Conservation (phyloP, 2,329 filamentous ascomycete genomes). For the Aspergillus sergii region DNA sequence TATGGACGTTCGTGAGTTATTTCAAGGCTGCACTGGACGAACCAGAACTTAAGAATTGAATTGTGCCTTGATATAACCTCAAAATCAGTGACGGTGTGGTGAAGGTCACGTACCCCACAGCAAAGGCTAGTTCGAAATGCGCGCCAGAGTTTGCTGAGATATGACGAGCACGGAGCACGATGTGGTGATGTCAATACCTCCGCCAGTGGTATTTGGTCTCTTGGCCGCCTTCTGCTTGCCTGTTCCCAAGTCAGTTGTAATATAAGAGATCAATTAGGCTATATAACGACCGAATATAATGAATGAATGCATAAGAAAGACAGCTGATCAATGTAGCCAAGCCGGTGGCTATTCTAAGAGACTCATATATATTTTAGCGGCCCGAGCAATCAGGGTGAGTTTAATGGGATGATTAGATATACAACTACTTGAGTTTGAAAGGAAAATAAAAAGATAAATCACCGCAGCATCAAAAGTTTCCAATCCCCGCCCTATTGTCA, state of each 20-base stretch:
- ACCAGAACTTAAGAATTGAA: not conserved
- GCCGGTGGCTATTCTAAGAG: not conserved
- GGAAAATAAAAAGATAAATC: not conserved
- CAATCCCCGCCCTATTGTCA: slow-evolving; percentile 40
- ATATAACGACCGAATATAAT: not conserved
- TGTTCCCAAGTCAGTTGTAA: not conserved
- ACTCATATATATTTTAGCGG: not conserved
- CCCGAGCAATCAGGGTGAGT: too few species aligned
- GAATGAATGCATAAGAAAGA: not conserved
- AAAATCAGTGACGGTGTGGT: not conserved
- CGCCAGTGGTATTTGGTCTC: not conserved
- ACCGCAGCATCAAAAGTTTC: slow-evolving; percentile 29
- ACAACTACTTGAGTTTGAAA: not conserved
- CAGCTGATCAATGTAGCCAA: not conserved
- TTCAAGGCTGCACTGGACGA: slow-evolving; percentile 34
- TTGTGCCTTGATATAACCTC: not conserved
- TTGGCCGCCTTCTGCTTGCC: not conserved
- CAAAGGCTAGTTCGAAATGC: not conserved
- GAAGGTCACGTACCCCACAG: not conserved
- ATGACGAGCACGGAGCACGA: not conserved
- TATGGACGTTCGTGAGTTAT: slow-evolving; percentile 57
- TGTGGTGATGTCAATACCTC: too few species aligned
- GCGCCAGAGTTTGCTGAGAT: not conserved
- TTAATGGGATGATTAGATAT: not conserved
- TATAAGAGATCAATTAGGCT: not conserved